A percentile compares a stretch with the other conserved stretches of the same genome.
Conservation (phyloP, 2,329 filamentous ascomycete genomes). For the Epichloe gansuensis region DNA sequence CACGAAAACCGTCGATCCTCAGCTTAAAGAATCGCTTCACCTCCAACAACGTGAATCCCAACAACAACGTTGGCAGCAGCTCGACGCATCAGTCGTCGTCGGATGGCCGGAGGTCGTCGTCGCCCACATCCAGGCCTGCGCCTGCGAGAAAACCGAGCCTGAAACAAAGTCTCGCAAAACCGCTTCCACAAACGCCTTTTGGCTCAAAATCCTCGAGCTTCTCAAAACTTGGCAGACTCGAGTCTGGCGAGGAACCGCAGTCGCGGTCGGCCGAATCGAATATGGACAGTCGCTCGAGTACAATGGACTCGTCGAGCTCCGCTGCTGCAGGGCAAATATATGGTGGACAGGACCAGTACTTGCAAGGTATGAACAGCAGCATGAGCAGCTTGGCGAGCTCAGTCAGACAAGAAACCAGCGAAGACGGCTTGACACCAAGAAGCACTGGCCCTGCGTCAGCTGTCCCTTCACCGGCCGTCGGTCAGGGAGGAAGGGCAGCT, state of each 20-base stretch:
- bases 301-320: constrained; percentile 35
- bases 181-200: constrained; percentile 39
- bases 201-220: constrained; percentile 14
- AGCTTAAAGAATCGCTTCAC: constrained; percentile 20
- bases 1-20: constrained; percentile 32
- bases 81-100: constrained; percentile 4
- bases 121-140: constrained; percentile 17
- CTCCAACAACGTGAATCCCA: constrained; percentile 1
- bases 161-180: constrained; percentile 46
- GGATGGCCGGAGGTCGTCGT: constrained; percentile 10
- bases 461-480: constrained; percentile 42
- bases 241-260: constrained; percentile 2
- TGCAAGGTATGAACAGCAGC: constrained; percentile 31
- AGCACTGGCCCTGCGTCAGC: constrained; percentile 43
- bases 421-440: constrained; percentile 38
- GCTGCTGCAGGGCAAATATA: constrained; percentile 25
- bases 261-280: constrained; percentile 9
- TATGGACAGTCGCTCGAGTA: constrained; percentile 31
- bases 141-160: constrained; percentile 44
- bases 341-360: constrained; percentile 18
- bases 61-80: not conserved
- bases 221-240: constrained; percentile 21
- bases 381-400: constrained; percentile 33
- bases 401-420: constrained; percentile 31
- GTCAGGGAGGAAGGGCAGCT: constrained; percentile 19